These are phyloP conservation scores for Coemansia sp. DNA, from an alignment of 192 early-diverging fungal genomes.

Conservation along the genomic window DNA sequence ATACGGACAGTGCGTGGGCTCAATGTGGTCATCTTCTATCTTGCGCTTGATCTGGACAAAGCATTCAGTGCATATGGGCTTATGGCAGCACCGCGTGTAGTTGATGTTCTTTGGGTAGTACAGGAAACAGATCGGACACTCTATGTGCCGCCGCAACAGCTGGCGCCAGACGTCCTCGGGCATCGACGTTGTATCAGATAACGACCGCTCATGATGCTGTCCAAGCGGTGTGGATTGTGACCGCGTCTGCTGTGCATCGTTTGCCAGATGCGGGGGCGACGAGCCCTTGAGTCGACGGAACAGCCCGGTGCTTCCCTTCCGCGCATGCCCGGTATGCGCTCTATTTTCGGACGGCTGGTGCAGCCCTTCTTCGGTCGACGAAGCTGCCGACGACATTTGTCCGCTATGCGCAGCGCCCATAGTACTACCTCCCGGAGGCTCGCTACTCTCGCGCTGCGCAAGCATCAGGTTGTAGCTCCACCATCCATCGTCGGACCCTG, in stretches of 20 bases:
- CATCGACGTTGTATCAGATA: slow-evolving; percentile 16
- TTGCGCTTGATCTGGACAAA: slow-evolving; percentile 95
- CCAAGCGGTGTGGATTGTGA: background rate
- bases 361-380: slow-evolving; percentile 9
- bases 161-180: slow-evolving; percentile 16
- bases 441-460: slow-evolving; percentile 36
- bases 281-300: slow-evolving; percentile 31
- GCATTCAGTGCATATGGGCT: slow-evolving; percentile 96
- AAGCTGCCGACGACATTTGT: slow-evolving; percentile 19
- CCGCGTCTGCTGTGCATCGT: background rate
- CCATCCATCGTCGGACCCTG: slow-evolving; percentile 42
- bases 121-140: slow-evolving; percentile 95
- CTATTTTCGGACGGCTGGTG: background rate
- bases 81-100: slow-evolving; percentile 88
- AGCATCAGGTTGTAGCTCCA: slow-evolving; percentile 56
- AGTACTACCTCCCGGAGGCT: background rate
- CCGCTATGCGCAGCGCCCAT: slow-evolving; percentile 2
- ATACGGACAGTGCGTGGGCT: slow-evolving; percentile 80
- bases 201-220: slow-evolving; percentile 38
- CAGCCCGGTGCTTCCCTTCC: slow-evolving; percentile 51
- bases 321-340: slow-evolving; percentile 25
- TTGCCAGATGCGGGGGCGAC: background rate
- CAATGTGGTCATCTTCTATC: slow-evolving; percentile 60
- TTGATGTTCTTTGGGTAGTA: slow-evolving; percentile 93
- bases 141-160: slow-evolving; percentile 59